Conservation (phyloP, 345 rosid species). For the Gossypium australe region DNA sequence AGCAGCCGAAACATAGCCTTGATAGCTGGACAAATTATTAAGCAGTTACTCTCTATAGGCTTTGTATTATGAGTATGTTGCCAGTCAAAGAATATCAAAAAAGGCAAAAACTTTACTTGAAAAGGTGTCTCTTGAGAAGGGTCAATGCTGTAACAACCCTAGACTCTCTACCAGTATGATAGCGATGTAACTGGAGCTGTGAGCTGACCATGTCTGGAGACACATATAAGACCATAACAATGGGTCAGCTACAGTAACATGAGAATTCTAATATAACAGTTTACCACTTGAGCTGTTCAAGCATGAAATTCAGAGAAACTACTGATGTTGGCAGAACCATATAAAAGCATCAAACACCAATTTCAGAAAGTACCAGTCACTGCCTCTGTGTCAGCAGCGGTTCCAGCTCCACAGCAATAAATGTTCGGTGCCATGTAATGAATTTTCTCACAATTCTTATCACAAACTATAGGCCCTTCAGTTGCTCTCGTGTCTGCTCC, state of each 20-base stretch:
- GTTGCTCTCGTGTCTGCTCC: constrained; percentile 83
- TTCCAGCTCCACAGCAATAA: constrained; percentile 98
- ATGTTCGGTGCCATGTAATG: constrained; percentile 99
- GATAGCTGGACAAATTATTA: constrained; percentile 43
- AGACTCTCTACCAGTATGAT: constrained; percentile 73
- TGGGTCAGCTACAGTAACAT: background rate
- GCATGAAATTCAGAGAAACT: background rate
- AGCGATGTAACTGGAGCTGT: constrained; percentile 72
- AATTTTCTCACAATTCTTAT: constrained; percentile 97
- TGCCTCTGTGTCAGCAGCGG: constrained; percentile 97
- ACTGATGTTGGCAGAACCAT: constrained; percentile 3
- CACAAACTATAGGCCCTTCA: constrained; percentile 93
- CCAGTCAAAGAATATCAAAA: background rate
- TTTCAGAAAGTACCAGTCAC: constrained; percentile 60
- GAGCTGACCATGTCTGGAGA: constrained; percentile 77
- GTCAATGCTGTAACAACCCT: constrained; percentile 77
- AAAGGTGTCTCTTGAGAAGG: constrained; percentile 76
- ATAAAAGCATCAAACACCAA: constrained; percentile 10
- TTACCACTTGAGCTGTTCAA: background rate
- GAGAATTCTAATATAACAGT: background rate
- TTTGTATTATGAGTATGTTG: background rate
- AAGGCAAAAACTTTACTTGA: constrained; percentile 40
- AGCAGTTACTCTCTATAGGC: constrained; percentile 18
- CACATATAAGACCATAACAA: background rate
- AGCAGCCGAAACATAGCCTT: constrained; percentile 76